Base-by-base conservation (phyloP, 2,329 filamentous ascomycete species). In the Cladophialophora carrionii region DNA sequence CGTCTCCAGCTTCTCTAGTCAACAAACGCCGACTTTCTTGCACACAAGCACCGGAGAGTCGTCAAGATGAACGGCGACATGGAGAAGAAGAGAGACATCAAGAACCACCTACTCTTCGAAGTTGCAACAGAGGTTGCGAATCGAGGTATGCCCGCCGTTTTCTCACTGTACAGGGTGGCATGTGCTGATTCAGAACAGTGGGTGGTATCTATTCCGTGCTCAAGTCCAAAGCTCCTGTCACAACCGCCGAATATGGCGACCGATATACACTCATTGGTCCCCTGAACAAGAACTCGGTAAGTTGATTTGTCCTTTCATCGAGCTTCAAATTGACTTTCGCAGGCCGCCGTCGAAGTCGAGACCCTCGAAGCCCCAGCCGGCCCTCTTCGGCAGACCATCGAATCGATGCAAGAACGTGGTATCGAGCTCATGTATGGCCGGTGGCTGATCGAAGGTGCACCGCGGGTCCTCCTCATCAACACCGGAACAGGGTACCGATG, bases 171-270 rank as follows among this genome's bases (percentile, higher is more conserved):
- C 41, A 8, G 31, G 22, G 29, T 51, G 1, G 41, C 63, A 68
- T 64, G 59, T 65, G 67, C 64, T 67, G 63, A 67, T 63, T 48
- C 29, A 2, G 17, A 24, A 31, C 71, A 96, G 95, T 99, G 68
- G 95, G 95, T 75, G 95, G 95, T 74, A 99, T 99, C 81, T 99
- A 99, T 84, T 98, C 94, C 17, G 95, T 99, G 71, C 88, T 99
- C 80, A 99, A 99, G 80, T 99, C 95, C 68, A 99, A 99, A 80
- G 94, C 95, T 43, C 94, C 95, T 57, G 95, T 98, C 68, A 98
- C 95, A 51, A 97, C 94, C 0, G 92, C 92, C 67, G 95, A 99
- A 79, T 99, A 98, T 95, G 95, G 95, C 79, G 92, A 96, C 66
- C 88, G 92, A 71, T 99, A 99, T 80, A 96, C 92, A 31, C 86